Conservation (phyloP, 352 stramenopile genomes). For the Phytophthora sp. region DNA sequence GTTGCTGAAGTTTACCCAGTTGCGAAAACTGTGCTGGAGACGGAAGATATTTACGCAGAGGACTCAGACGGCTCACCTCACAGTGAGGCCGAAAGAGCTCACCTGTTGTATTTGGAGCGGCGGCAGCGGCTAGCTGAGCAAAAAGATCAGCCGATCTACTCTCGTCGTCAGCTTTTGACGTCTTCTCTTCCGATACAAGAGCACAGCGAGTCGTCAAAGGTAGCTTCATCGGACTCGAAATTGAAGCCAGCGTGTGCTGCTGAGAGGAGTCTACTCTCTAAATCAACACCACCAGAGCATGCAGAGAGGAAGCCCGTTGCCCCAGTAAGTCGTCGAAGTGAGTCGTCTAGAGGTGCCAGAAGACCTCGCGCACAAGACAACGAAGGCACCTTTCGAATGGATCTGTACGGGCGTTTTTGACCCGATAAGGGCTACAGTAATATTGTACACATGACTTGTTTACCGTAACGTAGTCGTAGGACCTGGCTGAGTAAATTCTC, state of each 20-base stretch:
- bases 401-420: constrained; percentile 41
- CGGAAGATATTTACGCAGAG: constrained; percentile 14
- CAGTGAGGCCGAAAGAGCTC: constrained; percentile 27
- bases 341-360: neutral
- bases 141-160: constrained; percentile 1
- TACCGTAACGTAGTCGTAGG: neutral
- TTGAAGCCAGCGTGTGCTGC: neutral
- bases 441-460: no score
- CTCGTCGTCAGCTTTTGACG: constrained; percentile 3
- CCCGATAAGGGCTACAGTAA: no score
- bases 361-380: constrained; percentile 5
- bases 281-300: constrained; percentile 6
- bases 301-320: constrained; percentile 4
- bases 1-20: constrained; percentile 27
- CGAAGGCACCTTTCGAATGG: constrained; percentile 33
- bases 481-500: constrained; percentile 45
- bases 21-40: constrained; percentile 30
- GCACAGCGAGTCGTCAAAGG: neutral
- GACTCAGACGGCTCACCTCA: constrained; percentile 9
- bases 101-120: constrained; percentile 27
- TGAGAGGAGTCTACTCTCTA: neutral
- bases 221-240: neutral
- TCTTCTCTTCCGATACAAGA: neutral
- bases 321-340: constrained; percentile 3
- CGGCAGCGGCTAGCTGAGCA: constrained; percentile 17